Evolutionary conservation across 176 grass and related monocot species (phyloP).

Genomic region (Urochloa ruziziensis): DNA sequence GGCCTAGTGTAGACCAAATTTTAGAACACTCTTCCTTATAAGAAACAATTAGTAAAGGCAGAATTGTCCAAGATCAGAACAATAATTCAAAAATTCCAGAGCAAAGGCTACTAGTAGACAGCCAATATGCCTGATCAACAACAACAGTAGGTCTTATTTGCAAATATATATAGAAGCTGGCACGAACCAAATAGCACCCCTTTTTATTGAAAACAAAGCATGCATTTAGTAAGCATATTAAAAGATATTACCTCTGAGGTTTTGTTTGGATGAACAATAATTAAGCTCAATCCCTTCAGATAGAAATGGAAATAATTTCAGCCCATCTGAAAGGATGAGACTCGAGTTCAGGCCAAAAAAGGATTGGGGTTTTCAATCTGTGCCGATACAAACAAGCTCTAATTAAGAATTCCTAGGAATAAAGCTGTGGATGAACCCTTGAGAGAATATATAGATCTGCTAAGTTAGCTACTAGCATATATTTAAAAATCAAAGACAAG

Average conservation of each 20-base stretch:
- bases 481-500: neutral
- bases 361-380: neutral
- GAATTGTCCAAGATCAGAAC: neutral
- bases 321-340: neutral
- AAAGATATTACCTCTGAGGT: neutral
- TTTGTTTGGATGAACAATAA: neutral
- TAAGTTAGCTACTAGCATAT: neutral
- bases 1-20: neutral
- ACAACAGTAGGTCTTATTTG: conserved; percentile 1
- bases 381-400: neutral
- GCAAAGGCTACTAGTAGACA: neutral
- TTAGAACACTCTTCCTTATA: neutral
- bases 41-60: neutral
- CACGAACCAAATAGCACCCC: neutral
- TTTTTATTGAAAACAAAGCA: neutral
- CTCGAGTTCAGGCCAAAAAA: neutral
- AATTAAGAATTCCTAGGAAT: neutral
- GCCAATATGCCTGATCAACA: neutral
- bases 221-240: neutral
- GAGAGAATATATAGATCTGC: neutral
- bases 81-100: neutral
- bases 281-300: neutral
- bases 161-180: neutral
- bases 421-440: neutral
- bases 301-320: neutral